Conservation (phyloP, 2,329 filamentous ascomycete genomes). For the Fonsecaea monophora region DNA sequence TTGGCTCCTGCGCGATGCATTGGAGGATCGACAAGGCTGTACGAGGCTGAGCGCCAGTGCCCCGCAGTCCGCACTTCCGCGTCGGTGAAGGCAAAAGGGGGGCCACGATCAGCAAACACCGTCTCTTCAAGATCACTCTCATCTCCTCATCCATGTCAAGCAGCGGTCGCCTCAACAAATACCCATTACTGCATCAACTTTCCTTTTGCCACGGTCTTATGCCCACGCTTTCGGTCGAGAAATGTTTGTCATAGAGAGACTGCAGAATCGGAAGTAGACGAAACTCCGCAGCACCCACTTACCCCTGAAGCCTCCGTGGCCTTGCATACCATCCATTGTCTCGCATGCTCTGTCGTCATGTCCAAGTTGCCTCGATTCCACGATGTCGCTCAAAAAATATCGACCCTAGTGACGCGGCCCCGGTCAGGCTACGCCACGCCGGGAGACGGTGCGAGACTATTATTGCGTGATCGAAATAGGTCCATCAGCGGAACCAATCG, state of each 20-base stretch:
- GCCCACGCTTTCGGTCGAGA: neutral
- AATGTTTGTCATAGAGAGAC: neutral
- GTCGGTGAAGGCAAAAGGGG: neutral
- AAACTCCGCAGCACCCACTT: neutral
- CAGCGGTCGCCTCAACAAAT: constrained; percentile 15
- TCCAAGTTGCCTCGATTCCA: neutral
- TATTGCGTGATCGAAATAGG: constrained; percentile 7
- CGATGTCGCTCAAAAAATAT: neutral
- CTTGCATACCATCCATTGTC: neutral
- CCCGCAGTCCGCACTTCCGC: constrained; percentile 29
- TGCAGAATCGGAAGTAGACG: neutral
- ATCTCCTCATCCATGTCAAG: neutral
- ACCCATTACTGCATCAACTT: neutral
- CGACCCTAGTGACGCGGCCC: neutral
- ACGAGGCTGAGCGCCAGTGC: constrained; percentile 16
- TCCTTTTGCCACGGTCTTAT: neutral
- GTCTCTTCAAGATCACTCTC: neutral
- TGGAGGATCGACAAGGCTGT: constrained; percentile 20
- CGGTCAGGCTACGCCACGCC: neutral
- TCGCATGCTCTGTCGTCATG: neutral
- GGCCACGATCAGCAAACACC: neutral
- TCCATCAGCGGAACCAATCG: constrained; percentile 20
- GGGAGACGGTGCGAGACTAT: constrained; percentile 1
- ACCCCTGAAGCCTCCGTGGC: neutral
- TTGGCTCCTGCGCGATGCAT: neutral